A percentile compares a stretch with the other conserved stretches of the same genome.
Conservation (phyloP, 768 basidiomycete genomes). For the Rhodotorula kratochvilovae region DNA sequence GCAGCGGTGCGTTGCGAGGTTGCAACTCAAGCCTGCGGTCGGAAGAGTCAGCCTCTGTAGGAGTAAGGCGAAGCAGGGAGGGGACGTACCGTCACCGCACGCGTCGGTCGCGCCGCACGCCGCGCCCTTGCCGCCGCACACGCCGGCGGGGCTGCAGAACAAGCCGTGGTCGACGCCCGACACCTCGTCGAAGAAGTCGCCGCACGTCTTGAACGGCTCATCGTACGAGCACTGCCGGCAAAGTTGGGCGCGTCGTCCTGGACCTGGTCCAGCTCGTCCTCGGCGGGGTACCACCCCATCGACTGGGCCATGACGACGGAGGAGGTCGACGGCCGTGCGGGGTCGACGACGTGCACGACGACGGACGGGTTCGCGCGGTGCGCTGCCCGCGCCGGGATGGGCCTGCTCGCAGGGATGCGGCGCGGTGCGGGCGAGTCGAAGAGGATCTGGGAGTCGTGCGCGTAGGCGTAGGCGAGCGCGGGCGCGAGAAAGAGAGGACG, state of each 20-base stretch:
- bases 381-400: not conserved
- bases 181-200: conserved; percentile 24
- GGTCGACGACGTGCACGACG: conserved; percentile 29
- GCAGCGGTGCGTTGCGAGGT: conserved; percentile 28
- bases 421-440: not conserved
- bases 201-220: conserved; percentile 19
- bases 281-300: not conserved
- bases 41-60: not conserved
- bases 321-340: conserved; percentile 20
- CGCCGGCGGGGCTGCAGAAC: conserved; percentile 15
- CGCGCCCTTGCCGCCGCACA: conserved; percentile 17
- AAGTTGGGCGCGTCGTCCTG: conserved; percentile 19
- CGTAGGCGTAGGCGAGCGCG: not conserved
- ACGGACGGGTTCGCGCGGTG: conserved; percentile 8
- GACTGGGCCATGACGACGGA: conserved; percentile 1
- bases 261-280: conserved; percentile 3
- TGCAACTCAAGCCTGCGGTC: conserved; percentile 27
- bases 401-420: not conserved
- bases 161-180: conserved; percentile 22
- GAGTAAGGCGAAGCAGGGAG: no score
- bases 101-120: conserved; percentile 14
- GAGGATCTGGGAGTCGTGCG: not conserved
- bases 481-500: conserved; percentile 8
- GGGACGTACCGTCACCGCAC: conserved; percentile 1
- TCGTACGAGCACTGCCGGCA: conserved; percentile 10